phyloP scores from a whole-genome alignment of 345 rosid species.

The Gossypium thurberi region DNA sequence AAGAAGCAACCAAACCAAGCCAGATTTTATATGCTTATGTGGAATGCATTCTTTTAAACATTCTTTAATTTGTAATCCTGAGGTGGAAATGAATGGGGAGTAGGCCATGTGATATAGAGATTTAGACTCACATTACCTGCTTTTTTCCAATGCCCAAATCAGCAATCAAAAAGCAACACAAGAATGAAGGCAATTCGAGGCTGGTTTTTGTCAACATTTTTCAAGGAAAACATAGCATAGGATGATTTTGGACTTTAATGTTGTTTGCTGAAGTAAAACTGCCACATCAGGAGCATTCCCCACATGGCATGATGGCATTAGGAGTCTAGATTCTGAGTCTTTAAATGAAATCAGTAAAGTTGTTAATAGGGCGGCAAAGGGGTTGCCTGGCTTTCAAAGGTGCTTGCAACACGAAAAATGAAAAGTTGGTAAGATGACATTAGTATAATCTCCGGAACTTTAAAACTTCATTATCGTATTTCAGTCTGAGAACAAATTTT shows the following conservation, averaged over 20 bases:
- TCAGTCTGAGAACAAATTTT: too few species aligned
- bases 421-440: too few species aligned
- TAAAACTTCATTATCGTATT: too few species aligned
- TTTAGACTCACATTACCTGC: background rate
- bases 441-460: too few species aligned
- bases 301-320: conserved; percentile 11
- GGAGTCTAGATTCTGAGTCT: background rate
- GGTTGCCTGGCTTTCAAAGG: background rate
- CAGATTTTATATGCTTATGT: background rate
- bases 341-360: conserved; percentile 1
- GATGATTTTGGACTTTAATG: background rate
- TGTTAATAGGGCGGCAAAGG: background rate
- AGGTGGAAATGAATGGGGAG: conserved; percentile 18
- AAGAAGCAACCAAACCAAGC: conserved; percentile 12
- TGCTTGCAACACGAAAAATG: too few species aligned
- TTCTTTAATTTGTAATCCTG: conserved; percentile 8
- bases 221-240: background rate
- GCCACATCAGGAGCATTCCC: conserved; percentile 14
- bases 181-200: background rate
- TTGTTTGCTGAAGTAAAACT: background rate
- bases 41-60: background rate
- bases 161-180: background rate
- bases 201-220: background rate
- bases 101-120: background rate
- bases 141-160: background rate